A percentile compares a stretch with the other conserved stretches of the same genome.
Evolutionary conservation across 2,329 filamentous ascomycete species (phyloP).

Genomic region (Fusarium newnesense): DNA sequence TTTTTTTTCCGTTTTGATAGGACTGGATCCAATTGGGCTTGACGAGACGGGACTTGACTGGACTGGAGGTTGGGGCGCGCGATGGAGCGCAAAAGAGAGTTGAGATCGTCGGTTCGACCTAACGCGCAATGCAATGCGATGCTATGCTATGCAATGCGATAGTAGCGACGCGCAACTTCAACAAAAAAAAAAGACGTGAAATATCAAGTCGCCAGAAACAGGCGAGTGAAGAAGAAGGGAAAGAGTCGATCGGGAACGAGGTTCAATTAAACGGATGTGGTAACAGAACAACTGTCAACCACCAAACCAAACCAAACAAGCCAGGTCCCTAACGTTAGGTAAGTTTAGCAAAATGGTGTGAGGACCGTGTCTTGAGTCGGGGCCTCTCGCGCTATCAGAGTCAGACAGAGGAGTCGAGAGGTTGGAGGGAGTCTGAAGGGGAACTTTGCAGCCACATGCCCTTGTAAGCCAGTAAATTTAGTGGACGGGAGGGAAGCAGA

Average conservation of each 20-base stretch:
- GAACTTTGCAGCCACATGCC: conserved; percentile 14
- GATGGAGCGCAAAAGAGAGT: conserved; percentile 12
- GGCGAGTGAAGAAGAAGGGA: conserved; percentile 29
- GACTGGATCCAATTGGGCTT: conserved; percentile 17
- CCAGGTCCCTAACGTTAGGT: conserved; percentile 4
- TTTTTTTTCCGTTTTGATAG: conserved; percentile 16
- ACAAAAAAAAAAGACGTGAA: conserved; percentile 7
- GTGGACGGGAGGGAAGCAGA: conserved; percentile 29
- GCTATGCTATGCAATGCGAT: conserved; percentile 12
- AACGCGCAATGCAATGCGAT: conserved; percentile 17
- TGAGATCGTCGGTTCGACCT: conserved; percentile 13
- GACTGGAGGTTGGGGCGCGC: conserved; percentile 28
- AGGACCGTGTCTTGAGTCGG: conserved; percentile 42
- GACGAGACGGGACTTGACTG: conserved; percentile 15
- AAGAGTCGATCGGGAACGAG: conserved; percentile 11
- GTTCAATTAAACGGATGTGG: conserved; percentile 31
- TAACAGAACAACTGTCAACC: background rate
- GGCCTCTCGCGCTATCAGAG: conserved; percentile 35
- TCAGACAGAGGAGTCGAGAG: conserved; percentile 16
- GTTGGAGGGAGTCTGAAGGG: conserved; percentile 11
- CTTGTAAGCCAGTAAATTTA: conserved; percentile 4
- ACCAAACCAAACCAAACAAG: conserved; percentile 3
- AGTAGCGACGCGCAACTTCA: conserved; percentile 17
- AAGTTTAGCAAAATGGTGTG: conserved; percentile 33
- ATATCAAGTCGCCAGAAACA: conserved; percentile 26